Evolutionary conservation across 2,329 filamentous ascomycete genomes (phyloP).

Genomic region (Colletotrichum sp.): DNA sequence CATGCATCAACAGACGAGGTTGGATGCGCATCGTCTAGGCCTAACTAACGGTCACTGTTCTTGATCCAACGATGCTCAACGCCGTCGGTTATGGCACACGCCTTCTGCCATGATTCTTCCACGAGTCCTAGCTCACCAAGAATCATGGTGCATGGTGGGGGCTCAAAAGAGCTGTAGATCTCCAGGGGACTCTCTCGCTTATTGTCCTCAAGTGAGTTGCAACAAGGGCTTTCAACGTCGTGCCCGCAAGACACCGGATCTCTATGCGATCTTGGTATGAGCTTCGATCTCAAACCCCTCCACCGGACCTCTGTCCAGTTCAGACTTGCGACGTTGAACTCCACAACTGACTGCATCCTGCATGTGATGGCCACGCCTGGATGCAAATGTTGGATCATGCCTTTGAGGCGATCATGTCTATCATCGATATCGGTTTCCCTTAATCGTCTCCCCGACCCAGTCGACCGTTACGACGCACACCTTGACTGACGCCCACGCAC

Average conservation of each 20-base stretch:
- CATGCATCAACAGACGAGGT: not conserved
- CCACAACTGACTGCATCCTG: not conserved
- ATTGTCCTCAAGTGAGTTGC: not conserved
- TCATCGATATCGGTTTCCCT: not conserved
- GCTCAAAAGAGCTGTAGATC: not conserved
- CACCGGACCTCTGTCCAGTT: not conserved
- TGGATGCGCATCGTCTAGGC: not conserved
- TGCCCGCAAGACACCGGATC: not conserved
- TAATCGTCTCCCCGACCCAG: not conserved
- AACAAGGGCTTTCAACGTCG: not conserved
- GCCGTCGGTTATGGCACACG: not conserved
- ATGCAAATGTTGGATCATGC: not conserved
- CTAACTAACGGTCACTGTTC: not conserved
- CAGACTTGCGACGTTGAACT: not conserved
- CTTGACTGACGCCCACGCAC: not conserved
- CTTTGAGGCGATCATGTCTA: not conserved
- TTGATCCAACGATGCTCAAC: not conserved
- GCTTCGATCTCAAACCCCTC: not conserved
- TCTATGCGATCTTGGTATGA: not conserved
- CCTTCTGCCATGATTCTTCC: not conserved
- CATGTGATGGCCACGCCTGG: not conserved
- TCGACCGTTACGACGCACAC: not conserved
- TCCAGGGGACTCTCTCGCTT: slow-evolving; percentile 5
- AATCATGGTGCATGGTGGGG: slow-evolving; percentile 1
- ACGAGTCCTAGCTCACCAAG: not conserved